A percentile compares a stretch with the other conserved stretches of the same genome.
phyloP scores from a whole-genome alignment of 2,329 filamentous ascomycete species.

The Fusarium sp. region DNA sequence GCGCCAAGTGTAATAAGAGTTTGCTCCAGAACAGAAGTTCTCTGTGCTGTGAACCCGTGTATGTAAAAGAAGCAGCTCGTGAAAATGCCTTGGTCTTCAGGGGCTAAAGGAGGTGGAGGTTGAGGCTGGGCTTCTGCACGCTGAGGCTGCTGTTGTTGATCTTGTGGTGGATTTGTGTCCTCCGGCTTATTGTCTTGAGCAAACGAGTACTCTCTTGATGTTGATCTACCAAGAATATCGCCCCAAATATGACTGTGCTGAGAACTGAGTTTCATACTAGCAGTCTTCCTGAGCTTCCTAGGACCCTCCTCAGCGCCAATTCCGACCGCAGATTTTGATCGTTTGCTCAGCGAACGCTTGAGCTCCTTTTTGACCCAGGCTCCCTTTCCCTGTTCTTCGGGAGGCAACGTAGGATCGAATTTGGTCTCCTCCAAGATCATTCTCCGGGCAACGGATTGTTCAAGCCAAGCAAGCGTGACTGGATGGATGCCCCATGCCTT shows the following conservation, averaged over 20 bases:
- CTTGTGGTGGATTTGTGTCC: conserved; percentile 15
- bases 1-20: conserved; percentile 65
- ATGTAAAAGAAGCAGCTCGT: conserved; percentile 70
- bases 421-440: conserved; percentile 91
- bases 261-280: conserved; percentile 83
- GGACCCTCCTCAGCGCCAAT: conserved; percentile 68
- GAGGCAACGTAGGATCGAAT: conserved; percentile 81
- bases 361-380: conserved; percentile 74
- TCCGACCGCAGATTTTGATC: conserved; percentile 64
- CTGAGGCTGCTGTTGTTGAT: conserved; percentile 22
- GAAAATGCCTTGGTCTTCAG: conserved; percentile 61
- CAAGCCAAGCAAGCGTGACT: conserved; percentile 87
- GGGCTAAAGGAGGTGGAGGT: conserved; percentile 22
- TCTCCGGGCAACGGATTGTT: conserved; percentile 83
- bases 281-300: conserved; percentile 87
- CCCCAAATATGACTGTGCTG: conserved; percentile 91
- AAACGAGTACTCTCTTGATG: conserved; percentile 54
- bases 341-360: conserved; percentile 68
- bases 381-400: conserved; percentile 78
- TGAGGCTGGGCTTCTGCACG: conserved; percentile 14
- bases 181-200: conserved; percentile 42
- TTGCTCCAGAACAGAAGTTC: conserved; percentile 62
- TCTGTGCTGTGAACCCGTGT: conserved; percentile 68
- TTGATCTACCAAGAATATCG: conserved; percentile 76
- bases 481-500: conserved; percentile 83